Percentiles rank a stretch among this genome's conserved stretches.
phyloP scores from a whole-genome alignment of 1,284 basidiomycete species.

The Ceratobasidium sp. region DNA sequence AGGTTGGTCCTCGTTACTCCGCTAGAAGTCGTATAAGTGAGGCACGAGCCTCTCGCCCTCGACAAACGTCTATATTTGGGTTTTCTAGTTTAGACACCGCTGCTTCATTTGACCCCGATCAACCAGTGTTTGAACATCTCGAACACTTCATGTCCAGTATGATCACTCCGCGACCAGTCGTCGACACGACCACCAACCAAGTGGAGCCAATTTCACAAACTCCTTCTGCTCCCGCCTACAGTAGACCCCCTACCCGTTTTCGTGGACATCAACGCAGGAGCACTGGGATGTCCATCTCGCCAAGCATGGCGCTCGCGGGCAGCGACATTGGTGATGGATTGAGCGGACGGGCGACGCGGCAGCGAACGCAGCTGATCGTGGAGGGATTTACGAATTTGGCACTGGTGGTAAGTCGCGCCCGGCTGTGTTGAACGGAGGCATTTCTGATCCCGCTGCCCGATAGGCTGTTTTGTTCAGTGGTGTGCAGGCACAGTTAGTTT shows the following conservation, averaged over 20 bases:
- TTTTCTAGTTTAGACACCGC: neutral
- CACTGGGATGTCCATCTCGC: conserved; percentile 36
- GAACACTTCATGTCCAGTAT: neutral
- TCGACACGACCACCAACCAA: conserved; percentile 9
- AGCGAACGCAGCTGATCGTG: conserved; percentile 35
- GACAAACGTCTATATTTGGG: no score
- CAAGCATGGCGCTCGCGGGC: conserved; percentile 12
- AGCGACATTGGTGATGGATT: conserved; percentile 30
- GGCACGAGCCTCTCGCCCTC: no score
- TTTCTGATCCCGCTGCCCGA: neutral
- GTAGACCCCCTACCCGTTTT: neutral
- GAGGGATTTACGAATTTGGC: conserved; percentile 39
- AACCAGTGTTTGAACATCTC: neutral
- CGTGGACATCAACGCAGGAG: neutral
- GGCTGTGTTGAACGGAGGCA: neutral
- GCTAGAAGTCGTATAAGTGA: no score
- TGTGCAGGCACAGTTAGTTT: conserved; percentile 37
- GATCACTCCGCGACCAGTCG: conserved; percentile 8
- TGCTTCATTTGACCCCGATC: conserved; percentile 25
- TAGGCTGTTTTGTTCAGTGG: conserved; percentile 41
- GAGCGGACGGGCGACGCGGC: conserved; percentile 30
- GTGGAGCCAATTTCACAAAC: conserved; percentile 8
- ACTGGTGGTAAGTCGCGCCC: conserved; percentile 25
- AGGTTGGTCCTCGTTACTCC: no score
- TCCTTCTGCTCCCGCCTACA: neutral